Conservation (phyloP, 2,329 filamentous ascomycete genomes). For the Didymella sp. region DNA sequence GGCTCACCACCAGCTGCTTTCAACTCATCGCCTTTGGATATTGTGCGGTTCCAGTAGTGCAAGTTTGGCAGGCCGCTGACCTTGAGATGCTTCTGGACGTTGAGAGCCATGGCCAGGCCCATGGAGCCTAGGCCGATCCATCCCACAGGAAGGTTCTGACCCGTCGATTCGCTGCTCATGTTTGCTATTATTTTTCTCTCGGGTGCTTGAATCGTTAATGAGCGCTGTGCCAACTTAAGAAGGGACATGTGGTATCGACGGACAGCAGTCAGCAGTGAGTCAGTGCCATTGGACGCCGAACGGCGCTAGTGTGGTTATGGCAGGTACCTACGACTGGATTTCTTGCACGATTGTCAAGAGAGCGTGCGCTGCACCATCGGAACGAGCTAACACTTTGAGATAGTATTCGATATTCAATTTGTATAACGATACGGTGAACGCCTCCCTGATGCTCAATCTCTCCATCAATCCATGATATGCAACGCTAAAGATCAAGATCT, state of each 20-base stretch:
- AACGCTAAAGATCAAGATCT: constrained; percentile 18
- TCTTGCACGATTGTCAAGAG: background rate
- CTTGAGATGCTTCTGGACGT: constrained; percentile 56
- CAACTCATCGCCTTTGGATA: constrained; percentile 53
- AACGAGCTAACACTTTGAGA: background rate
- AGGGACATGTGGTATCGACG: background rate
- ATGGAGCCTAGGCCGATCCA: constrained; percentile 59
- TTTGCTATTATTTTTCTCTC: background rate
- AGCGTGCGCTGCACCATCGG: background rate
- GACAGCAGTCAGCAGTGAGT: constrained; percentile 11
- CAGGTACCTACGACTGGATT: background rate
- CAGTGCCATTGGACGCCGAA: constrained; percentile 10
- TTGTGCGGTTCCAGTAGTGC: constrained; percentile 56
- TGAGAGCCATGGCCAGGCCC: constrained; percentile 59
- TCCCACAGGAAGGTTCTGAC: constrained; percentile 12
- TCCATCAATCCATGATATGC: constrained; percentile 7
- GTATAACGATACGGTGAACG: background rate
- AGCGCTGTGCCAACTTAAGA: too few species aligned
- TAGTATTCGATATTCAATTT: background rate
- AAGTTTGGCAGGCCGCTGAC: constrained; percentile 35
- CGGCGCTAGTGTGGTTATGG: constrained; percentile 17
- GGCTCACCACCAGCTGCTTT: constrained; percentile 34
- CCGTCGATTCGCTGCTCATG: background rate
- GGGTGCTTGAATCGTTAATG: background rate
- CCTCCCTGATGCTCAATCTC: constrained; percentile 12